Conservation (phyloP, 2,329 filamentous ascomycete genomes). For the Rugonectria rugulosa region DNA sequence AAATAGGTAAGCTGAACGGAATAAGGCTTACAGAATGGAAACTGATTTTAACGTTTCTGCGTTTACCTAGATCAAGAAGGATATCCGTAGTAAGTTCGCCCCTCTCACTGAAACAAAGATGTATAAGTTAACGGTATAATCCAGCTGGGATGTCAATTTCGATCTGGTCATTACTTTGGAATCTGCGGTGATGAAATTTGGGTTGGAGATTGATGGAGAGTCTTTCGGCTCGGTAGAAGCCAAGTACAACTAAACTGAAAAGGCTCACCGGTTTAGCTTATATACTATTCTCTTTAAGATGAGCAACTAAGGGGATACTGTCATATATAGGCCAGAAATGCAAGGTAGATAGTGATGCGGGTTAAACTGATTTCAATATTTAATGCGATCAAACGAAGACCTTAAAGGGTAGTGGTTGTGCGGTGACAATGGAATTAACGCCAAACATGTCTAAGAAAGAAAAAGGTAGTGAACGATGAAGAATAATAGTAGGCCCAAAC, state of each 20-base stretch:
- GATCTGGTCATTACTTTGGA: constrained; percentile 7
- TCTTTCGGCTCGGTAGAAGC: constrained; percentile 2
- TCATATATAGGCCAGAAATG: too few species aligned
- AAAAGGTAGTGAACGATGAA: too few species aligned
- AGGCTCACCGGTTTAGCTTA: too few species aligned
- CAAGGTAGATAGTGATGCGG: too few species aligned
- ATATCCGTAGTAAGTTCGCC: not conserved
- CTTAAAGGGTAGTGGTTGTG: too few species aligned
- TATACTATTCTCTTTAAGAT: too few species aligned
- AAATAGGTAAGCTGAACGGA: not conserved
- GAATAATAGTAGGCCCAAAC: too few species aligned
- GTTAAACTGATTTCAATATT: too few species aligned
- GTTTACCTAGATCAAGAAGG: not conserved
- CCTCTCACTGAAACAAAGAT: not conserved
- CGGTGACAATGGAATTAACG: too few species aligned
- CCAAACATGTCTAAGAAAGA: too few species aligned
- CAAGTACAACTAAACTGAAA: constrained; percentile 3
- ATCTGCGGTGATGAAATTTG: constrained; percentile 14
- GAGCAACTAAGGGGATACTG: too few species aligned
- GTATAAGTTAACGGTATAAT: not conserved
- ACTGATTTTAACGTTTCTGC: not conserved
- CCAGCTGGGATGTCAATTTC: not conserved
- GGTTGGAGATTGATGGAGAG: constrained; percentile 3
- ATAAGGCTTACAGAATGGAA: not conserved
- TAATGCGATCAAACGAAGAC: too few species aligned